Evolutionary conservation across 257 asterid genomes (phyloP).

Genomic region (Nicotiana tomentosiformis): DNA sequence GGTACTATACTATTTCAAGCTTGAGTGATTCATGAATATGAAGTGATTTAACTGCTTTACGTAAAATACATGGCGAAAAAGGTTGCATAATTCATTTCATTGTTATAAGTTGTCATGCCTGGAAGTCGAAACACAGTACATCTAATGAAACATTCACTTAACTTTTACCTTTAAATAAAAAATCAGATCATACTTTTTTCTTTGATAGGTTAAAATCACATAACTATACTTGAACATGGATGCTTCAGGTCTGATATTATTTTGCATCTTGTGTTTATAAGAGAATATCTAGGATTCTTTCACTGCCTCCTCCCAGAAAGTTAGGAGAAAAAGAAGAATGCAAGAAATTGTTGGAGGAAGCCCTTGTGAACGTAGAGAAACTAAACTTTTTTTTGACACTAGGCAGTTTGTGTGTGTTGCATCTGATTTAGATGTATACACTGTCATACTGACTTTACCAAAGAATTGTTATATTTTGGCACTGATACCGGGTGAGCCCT

Average conservation of each 20-base stretch:
- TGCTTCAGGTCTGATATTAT: background rate
- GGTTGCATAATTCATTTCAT: background rate
- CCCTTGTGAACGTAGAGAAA: background rate
- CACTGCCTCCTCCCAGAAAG: background rate
- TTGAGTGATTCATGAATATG: background rate
- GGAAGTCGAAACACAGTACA: background rate
- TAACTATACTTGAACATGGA: background rate
- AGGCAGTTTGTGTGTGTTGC: background rate
- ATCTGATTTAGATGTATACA: background rate
- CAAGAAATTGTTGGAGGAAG: background rate
- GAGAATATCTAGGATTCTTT: background rate
- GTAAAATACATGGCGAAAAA: background rate
- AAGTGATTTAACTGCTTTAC: background rate
- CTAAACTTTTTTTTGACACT: background rate
- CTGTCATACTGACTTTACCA: background rate
- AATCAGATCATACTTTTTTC: background rate
- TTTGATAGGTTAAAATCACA: background rate
- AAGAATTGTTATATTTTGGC: background rate
- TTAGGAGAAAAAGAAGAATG: background rate
- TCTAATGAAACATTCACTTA: background rate
- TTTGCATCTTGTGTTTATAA: background rate
- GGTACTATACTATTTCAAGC: background rate
- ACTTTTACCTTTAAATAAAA: background rate
- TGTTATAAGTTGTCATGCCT: background rate
- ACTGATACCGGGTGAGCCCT: no score